Percentiles rank a stretch among this genome's conserved stretches.
Conservation (phyloP, 768 basidiomycete genomes). For the Strobilomyces dryophilus region DNA sequence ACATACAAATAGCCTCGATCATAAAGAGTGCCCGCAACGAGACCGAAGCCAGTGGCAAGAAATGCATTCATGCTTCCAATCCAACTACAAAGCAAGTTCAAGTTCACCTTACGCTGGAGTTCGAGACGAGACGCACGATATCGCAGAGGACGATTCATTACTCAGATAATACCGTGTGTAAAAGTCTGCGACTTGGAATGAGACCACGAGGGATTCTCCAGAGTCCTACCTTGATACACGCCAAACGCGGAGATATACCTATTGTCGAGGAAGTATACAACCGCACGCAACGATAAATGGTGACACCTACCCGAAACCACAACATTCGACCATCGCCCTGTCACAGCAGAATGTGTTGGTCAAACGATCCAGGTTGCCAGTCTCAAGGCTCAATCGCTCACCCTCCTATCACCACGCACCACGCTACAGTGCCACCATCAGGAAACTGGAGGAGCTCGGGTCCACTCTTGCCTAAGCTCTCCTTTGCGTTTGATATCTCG, state of each 20-base stretch:
- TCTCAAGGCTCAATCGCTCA: background rate
- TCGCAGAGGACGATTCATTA: constrained; percentile 31
- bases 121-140: constrained; percentile 31
- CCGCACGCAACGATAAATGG: background rate
- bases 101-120: background rate
- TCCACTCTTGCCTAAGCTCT: background rate
- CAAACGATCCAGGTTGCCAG: background rate
- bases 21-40: constrained; percentile 42
- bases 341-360: background rate
- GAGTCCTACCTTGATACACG: constrained; percentile 35
- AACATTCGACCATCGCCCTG: constrained; percentile 31
- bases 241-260: constrained; percentile 37
- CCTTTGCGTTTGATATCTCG: background rate
- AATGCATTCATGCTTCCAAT: constrained; percentile 48
- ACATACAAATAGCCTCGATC: constrained; percentile 50
- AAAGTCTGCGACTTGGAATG: constrained; percentile 28
- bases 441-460: constrained; percentile 16
- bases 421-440: constrained; percentile 26
- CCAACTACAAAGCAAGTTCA: constrained; percentile 25
- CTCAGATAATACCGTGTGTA: constrained; percentile 36
- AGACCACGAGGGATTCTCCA: background rate
- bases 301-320: constrained; percentile 30
- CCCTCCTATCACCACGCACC: constrained; percentile 24
- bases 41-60: constrained; percentile 33
- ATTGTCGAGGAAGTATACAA: background rate